phyloP scores from a whole-genome alignment of 2,329 filamentous ascomycete species.

The Fusarium albidum region DNA sequence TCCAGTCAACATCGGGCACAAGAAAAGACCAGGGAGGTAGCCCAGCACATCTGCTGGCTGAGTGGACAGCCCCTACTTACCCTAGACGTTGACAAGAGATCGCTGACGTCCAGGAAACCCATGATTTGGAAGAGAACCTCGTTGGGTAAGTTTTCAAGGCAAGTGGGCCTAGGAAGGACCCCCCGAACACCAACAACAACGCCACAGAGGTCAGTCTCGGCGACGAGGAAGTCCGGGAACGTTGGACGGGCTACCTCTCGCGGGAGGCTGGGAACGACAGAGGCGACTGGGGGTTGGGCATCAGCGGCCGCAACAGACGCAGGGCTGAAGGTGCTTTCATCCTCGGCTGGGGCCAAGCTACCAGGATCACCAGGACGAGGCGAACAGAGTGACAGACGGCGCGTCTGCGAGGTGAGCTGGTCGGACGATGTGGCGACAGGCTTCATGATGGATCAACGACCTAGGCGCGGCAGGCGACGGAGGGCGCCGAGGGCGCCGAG shows the following conservation, averaged over 20 bases:
- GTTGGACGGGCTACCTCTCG: slow-evolving; percentile 16
- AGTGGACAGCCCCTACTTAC: slow-evolving; percentile 50
- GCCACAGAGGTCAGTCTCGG: neutral
- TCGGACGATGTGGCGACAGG: slow-evolving; percentile 41
- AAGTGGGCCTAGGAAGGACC: slow-evolving; percentile 14
- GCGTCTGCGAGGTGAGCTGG: slow-evolving; percentile 47
- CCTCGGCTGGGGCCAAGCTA: slow-evolving; percentile 18
- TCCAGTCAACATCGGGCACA: neutral
- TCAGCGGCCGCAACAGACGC: slow-evolving; percentile 37
- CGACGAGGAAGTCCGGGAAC: slow-evolving; percentile 7
- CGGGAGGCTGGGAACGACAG: slow-evolving; percentile 15
- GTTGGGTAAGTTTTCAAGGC: slow-evolving; percentile 58
- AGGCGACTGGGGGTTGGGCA: slow-evolving; percentile 40
- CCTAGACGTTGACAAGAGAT: slow-evolving; percentile 63
- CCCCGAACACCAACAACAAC: neutral
- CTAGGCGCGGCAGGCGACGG: slow-evolving; percentile 29
- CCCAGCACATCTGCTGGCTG: slow-evolving; percentile 5
- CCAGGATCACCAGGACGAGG: slow-evolving; percentile 20
- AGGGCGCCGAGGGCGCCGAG: slow-evolving; percentile 17
- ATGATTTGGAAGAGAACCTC: slow-evolving; percentile 65
- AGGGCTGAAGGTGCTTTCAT: slow-evolving; percentile 30
- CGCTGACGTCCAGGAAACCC: slow-evolving; percentile 64
- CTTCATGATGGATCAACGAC: slow-evolving; percentile 31
- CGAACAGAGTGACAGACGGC: slow-evolving; percentile 42
- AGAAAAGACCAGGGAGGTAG: neutral